Evolutionary conservation across 1,139 yeast species (phyloP).

Genomic region (Maudiozyma humilis): DNA sequence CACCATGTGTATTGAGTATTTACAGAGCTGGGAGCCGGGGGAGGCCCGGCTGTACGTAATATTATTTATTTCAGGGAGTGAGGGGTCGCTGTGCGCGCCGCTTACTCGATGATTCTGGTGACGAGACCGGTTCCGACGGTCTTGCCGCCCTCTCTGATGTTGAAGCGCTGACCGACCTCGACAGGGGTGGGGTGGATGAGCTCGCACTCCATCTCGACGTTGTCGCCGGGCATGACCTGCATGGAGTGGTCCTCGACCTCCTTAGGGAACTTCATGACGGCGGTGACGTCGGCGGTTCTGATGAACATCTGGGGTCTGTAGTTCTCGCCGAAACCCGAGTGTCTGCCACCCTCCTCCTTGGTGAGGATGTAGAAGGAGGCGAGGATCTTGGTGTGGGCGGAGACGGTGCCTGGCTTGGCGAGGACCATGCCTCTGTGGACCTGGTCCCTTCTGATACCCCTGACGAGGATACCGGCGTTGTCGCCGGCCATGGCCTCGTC

Average conservation of each 20-base stretch:
- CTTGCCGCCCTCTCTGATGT: conserved; percentile 99
- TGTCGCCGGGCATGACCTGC: conserved; percentile 98
- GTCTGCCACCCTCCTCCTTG: conserved; percentile 99
- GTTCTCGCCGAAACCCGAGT: conserved; percentile 92
- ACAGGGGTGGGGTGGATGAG: conserved; percentile 87
- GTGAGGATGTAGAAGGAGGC: conserved; percentile 88
- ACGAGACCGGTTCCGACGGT: conserved; percentile 98
- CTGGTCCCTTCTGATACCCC: conserved; percentile 98
- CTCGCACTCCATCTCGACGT: conserved; percentile 91
- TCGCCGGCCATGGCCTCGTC: conserved; percentile 98
- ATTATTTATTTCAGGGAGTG: not conserved
- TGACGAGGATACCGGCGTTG: conserved; percentile 92
- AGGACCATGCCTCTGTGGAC: conserved; percentile 96
- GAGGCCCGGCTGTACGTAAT: not conserved
- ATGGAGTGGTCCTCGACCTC: conserved; percentile 78
- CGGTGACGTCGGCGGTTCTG: conserved; percentile 94
- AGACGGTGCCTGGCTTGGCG: conserved; percentile 85
- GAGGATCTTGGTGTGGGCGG: conserved; percentile 89
- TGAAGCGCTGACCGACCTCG: conserved; percentile 96
- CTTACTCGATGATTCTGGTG: conserved; percentile 73
- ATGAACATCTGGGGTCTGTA: conserved; percentile 97
- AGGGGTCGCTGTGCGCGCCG: not conserved
- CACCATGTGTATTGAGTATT: not conserved
- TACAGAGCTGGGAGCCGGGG: not conserved
- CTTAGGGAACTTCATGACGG: conserved; percentile 83